These are phyloP conservation scores for Citrus cavaleriei DNA, from an alignment of 345 rosid genomes.

Conservation along the genomic window DNA sequence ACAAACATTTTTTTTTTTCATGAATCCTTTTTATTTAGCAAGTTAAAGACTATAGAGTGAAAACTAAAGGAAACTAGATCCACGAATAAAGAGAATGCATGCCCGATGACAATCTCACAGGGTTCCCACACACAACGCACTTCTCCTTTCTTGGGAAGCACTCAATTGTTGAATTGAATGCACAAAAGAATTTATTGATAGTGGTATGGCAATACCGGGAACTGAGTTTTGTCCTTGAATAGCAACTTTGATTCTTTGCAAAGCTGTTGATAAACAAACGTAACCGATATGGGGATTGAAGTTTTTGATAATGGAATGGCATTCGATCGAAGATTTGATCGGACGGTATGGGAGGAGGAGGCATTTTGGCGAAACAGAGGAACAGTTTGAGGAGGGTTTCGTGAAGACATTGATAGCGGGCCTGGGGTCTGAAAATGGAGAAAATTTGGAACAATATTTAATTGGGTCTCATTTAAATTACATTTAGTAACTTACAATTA, in stretches of 20 bases:
- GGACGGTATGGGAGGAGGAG: conserved; percentile 51
- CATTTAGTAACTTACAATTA: too few species aligned
- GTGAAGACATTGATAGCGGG: too few species aligned
- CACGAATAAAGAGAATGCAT: too few species aligned
- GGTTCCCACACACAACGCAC: conserved; percentile 73
- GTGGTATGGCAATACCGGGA: too few species aligned
- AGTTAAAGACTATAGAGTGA: too few species aligned
- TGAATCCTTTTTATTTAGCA: conserved; percentile 8
- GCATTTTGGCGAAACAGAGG: conserved; percentile 30
- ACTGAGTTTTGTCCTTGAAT: too few species aligned
- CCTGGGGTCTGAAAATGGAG: too few species aligned
- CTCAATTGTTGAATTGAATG: conserved; percentile 61
- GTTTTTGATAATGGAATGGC: conserved; percentile 35
- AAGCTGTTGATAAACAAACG: conserved; percentile 30
- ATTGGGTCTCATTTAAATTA: too few species aligned
- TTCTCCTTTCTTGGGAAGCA: conserved; percentile 51
- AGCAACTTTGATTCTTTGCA: too few species aligned
- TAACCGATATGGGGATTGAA: conserved; percentile 38
- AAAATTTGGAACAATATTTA: too few species aligned
- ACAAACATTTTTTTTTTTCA: conserved; percentile 2
- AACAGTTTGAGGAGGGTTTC: conserved; percentile 36
- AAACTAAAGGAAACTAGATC: too few species aligned
- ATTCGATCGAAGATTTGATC: conserved; percentile 36
- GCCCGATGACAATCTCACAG: conserved; percentile 43
- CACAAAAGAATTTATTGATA: conserved; percentile 22